Base-by-base conservation (phyloP, 805 yeast species). In the Starmerella geochares region DNA sequence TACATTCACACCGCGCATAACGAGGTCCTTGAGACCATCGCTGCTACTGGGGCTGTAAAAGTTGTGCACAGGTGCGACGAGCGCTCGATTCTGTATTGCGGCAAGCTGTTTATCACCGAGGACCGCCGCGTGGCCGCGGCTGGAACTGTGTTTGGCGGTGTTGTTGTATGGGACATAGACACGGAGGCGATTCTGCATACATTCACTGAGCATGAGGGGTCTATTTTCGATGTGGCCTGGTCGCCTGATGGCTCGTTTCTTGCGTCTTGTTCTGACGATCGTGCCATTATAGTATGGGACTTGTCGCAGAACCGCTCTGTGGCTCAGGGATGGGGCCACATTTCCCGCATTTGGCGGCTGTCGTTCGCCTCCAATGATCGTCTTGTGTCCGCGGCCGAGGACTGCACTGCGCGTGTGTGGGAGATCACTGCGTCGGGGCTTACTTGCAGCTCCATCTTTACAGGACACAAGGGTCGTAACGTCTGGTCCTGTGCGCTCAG, bases 281-380 rank as follows among this genome's bases (percentile, higher is more conserved):
- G 98, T 54, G 84, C 96, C 0, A 79, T 92, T 48, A 81, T 80
- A 50, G 62, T 90, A 5, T 87, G 87, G 81, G 78, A 78, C 58
- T 67, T 81, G 53, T 59, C 60, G 6, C 61, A 75, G 1, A 90
- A 94, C 0, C 58, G 66, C 10, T 65, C 79, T 29, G 57, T 83
- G 35, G 83, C 90, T 1, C 76, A 80, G 24, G 96, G 95, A 0
- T 92, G 96, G 96, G 98, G 97, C 13, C 98, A 92, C 62, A 81
- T 83, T 1, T 90, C 97, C 0, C 76, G 98, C 62, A 88, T 92
- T 36, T 92, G 98, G 98, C 75, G 76, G 38, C 68, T 90, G 40
- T 72, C 71, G 45, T 85, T 86, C 61, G 75, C 69, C 51, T 67
- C 67, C 5, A 57, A 64, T 16, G 61, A 56, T 4, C 64, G 67